A percentile compares a stretch with the other conserved stretches of the same genome.
Evolutionary conservation across 2,329 filamentous ascomycete genomes (phyloP).

Genomic region (Colletotrichum sp.): DNA sequence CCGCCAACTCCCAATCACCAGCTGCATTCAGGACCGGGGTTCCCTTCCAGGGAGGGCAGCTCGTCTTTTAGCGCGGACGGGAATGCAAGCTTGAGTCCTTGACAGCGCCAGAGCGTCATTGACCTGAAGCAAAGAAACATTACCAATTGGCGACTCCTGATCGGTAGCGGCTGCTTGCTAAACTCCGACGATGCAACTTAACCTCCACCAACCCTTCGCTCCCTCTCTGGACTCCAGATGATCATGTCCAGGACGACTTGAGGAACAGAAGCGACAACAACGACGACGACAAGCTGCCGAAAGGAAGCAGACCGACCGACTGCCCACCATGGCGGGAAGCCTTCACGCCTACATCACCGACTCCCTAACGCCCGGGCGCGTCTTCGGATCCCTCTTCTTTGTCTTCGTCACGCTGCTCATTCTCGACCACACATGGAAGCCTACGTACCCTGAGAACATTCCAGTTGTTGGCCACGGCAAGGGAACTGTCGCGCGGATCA

Average conservation of each 20-base stretch:
- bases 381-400: slow-evolving; percentile 29
- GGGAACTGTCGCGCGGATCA: slow-evolving; percentile 38
- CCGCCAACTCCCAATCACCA: neutral
- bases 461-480: slow-evolving; percentile 45
- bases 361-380: slow-evolving; percentile 33
- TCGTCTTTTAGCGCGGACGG: neutral
- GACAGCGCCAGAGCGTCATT: slow-evolving; percentile 5
- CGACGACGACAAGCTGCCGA: neutral
- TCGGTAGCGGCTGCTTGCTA: neutral
- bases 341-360: slow-evolving; percentile 31
- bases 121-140: neutral
- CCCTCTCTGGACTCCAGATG: neutral
- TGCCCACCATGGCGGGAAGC: slow-evolving; percentile 9
- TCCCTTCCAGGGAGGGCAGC: neutral
- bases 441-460: slow-evolving; percentile 42
- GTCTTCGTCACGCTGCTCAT: slow-evolving; percentile 43
- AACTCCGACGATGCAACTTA: neutral
- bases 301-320: neutral
- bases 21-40: neutral
- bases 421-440: slow-evolving; percentile 42
- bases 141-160: neutral
- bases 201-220: neutral
- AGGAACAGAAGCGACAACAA: neutral
- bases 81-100: neutral
- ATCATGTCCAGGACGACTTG: neutral